These are phyloP conservation scores for Didymella pinodella DNA, from an alignment of 2,329 filamentous ascomycete genomes.

Conservation along the genomic window DNA sequence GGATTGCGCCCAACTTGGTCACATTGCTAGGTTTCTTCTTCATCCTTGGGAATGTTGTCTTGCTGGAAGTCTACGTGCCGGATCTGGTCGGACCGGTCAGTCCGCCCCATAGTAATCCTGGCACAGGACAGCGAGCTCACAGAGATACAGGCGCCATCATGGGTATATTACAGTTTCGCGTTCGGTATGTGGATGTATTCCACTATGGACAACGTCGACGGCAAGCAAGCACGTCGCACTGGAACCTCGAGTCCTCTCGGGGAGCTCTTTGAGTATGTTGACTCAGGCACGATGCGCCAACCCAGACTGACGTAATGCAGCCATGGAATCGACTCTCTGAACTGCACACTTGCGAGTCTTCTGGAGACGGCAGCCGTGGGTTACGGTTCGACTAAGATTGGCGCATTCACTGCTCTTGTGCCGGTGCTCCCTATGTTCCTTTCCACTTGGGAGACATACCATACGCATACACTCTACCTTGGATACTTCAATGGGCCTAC, in stretches of 20 bases:
- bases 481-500: slow-evolving; percentile 97
- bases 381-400: slow-evolving; percentile 81
- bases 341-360: slow-evolving; percentile 92
- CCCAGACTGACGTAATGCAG: slow-evolving; percentile 49
- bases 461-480: slow-evolving; percentile 95
- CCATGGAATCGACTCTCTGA: slow-evolving; percentile 97
- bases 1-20: slow-evolving; percentile 98
- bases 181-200: slow-evolving; percentile 97
- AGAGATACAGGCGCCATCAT: slow-evolving; percentile 73
- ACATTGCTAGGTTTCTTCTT: slow-evolving; percentile 94
- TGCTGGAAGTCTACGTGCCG: slow-evolving; percentile 81
- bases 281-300: slow-evolving; percentile 34
- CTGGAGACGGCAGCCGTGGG: slow-evolving; percentile 94
- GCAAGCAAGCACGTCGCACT: slow-evolving; percentile 94
- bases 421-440: slow-evolving; percentile 99
- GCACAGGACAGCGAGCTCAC: slow-evolving; percentile 22
- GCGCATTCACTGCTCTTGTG: slow-evolving; percentile 88
- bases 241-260: slow-evolving; percentile 94
- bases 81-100: slow-evolving; percentile 88
- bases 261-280: slow-evolving; percentile 84
- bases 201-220: slow-evolving; percentile 98
- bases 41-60: slow-evolving; percentile 82
- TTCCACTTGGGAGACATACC: slow-evolving; percentile 99
- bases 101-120: slow-evolving; percentile 20
- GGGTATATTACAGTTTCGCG: slow-evolving; percentile 96